Conservation (phyloP, 768 basidiomycete species). For the Lyophyllum atratum region DNA sequence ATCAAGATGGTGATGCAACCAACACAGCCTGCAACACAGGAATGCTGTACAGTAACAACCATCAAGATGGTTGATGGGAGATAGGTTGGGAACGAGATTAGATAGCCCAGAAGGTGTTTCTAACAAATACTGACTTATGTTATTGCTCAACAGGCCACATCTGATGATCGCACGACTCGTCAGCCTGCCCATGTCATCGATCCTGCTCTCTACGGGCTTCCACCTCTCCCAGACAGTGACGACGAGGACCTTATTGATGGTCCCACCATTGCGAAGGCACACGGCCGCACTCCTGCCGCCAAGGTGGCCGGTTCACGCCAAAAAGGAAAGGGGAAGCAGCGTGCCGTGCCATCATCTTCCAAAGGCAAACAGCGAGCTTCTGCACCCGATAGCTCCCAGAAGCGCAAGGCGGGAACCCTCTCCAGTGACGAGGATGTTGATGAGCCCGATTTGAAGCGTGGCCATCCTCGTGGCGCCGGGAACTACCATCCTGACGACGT, state of each 20-base stretch:
- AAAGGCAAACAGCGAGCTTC: slow-evolving; percentile 3
- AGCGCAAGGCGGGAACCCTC: neutral
- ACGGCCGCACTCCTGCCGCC: neutral
- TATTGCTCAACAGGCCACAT: neutral
- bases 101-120: no score
- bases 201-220: neutral
- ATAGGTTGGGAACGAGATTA: no score
- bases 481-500: slow-evolving; percentile 23
- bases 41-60: no score
- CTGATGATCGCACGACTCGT: neutral
- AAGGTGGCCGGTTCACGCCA: neutral
- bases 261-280: slow-evolving; percentile 8
- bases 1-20: no score
- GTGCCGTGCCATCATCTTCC: no score
- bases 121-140: no score
- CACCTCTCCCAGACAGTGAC: neutral
- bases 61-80: no score
- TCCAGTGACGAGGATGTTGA: neutral
- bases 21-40: no score
- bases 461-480: slow-evolving; percentile 13
- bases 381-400: neutral
- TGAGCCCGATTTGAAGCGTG: slow-evolving; percentile 6
- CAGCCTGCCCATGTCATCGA: neutral
- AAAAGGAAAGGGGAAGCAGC: slow-evolving; percentile 1
- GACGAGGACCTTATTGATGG: slow-evolving; percentile 3